phyloP scores from a whole-genome alignment of 257 asterid species.

The Misopates orontium region DNA sequence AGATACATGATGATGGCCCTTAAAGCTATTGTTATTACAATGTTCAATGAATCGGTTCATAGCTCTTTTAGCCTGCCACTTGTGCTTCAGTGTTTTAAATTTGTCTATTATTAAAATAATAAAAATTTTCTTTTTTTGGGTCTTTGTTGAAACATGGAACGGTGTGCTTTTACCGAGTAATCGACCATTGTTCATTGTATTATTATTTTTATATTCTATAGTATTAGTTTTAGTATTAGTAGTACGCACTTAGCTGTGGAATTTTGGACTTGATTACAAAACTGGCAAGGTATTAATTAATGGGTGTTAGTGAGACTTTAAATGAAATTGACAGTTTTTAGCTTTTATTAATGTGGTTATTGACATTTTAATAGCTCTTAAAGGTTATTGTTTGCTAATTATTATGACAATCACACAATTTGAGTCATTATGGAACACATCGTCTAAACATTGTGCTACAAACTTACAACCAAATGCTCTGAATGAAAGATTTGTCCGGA shows the following conservation, averaged over 20 bases:
- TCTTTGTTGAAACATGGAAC: slow-evolving; percentile 2
- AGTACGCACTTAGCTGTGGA: background rate
- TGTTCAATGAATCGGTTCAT: slow-evolving; percentile 69
- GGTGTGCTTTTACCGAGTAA: background rate
- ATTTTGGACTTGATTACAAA: background rate
- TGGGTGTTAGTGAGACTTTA: background rate
- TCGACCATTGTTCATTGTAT: background rate
- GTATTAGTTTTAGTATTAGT: too few relatives aligned
- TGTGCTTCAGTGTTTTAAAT: slow-evolving; percentile 23
- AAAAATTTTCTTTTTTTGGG: background rate
- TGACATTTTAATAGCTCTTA: too few relatives aligned
- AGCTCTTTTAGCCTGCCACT: slow-evolving; percentile 36
- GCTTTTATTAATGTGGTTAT: too few relatives aligned
- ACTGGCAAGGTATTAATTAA: background rate
- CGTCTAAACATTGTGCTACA: too few relatives aligned
- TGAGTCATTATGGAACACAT: too few relatives aligned
- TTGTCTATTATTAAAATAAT: background rate
- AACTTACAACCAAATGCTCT: too few relatives aligned
- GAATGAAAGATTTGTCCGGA: too few relatives aligned
- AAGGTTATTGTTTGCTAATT: too few relatives aligned
- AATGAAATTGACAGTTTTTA: background rate
- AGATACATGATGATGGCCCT: slow-evolving; percentile 38
- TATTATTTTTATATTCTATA: background rate
- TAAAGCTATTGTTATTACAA: slow-evolving; percentile 12
- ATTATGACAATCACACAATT: too few relatives aligned